phyloP scores from a whole-genome alignment of 106 monocot genomes.

The Dioscorea zingiberensis region DNA sequence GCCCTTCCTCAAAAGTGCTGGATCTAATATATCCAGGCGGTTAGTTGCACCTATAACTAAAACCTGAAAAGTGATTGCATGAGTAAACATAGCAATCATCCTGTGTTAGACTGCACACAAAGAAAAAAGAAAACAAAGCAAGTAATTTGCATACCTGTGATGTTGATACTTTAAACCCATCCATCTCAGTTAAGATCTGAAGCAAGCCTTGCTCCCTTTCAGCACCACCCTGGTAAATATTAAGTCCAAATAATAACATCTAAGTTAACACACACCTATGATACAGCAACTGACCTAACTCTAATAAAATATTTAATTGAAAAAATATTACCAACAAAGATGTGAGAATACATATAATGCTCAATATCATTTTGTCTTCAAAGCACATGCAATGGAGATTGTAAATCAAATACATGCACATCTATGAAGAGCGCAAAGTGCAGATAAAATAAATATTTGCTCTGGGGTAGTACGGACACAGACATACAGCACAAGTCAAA shows the following conservation, averaged over 20 bases:
- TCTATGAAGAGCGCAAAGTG: no score
- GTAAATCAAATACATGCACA: no score
- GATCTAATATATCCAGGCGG: conserved; percentile 82
- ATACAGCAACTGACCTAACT: neutral
- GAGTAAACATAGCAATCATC: no score
- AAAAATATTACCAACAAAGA: neutral
- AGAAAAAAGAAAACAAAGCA: neutral
- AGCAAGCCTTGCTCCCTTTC: conserved; percentile 92
- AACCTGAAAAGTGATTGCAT: conserved; percentile 25
- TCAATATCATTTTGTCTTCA: no score
- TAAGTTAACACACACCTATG: neutral
- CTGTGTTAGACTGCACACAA: neutral
- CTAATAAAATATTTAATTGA: neutral
- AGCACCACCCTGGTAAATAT: conserved; percentile 68
- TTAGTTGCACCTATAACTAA: conserved; percentile 87
- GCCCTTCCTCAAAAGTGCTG: conserved; percentile 74
- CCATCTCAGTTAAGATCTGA: conserved; percentile 90
- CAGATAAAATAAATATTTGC: no score
- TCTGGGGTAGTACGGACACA: no score
- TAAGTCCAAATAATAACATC: neutral
- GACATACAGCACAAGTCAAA: no score
- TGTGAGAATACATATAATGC: neutral
- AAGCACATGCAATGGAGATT: no score
- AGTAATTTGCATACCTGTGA: conserved; percentile 47
- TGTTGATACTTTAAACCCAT: conserved; percentile 74